Evolutionary conservation across 176 grass and related monocot species (phyloP).

Genomic region (Avena eriantha): DNA sequence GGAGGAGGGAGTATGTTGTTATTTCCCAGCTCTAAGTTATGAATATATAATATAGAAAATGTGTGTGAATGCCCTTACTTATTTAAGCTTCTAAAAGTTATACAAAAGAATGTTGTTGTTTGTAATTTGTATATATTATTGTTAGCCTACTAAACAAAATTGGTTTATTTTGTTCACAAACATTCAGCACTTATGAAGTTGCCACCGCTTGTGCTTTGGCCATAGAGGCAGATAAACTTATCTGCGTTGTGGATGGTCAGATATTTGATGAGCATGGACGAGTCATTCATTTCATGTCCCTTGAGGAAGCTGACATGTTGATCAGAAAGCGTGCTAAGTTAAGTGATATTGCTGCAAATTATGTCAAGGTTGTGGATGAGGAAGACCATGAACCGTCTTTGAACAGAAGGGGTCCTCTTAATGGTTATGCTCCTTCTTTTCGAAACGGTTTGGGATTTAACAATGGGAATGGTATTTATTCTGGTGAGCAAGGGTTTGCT

Average conservation of each 20-base stretch:
- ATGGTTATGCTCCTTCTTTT: slow-evolving; percentile 53
- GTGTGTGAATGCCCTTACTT: slow-evolving; percentile 12
- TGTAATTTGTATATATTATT: slow-evolving; percentile 26
- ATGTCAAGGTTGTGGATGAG: slow-evolving; percentile 69
- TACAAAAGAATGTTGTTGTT: neutral
- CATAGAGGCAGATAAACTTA: slow-evolving; percentile 86
- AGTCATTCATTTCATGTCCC: slow-evolving; percentile 79
- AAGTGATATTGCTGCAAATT: slow-evolving; percentile 89
- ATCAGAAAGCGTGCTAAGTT: slow-evolving; percentile 75
- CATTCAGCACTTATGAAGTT: slow-evolving; percentile 89
- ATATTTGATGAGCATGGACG: slow-evolving; percentile 76
- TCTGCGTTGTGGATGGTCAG: slow-evolving; percentile 81
- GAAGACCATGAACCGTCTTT: slow-evolving; percentile 36
- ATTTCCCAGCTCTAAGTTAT: slow-evolving; percentile 19
- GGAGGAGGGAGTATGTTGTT: neutral
- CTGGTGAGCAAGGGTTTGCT: slow-evolving; percentile 74
- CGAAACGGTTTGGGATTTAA: slow-evolving; percentile 82
- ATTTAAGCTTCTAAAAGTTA: slow-evolving; percentile 22
- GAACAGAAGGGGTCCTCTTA: slow-evolving; percentile 25
- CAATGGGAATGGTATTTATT: slow-evolving; percentile 81
- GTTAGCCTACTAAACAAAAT: slow-evolving; percentile 43
- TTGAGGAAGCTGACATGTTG: slow-evolving; percentile 75
- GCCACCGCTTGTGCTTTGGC: slow-evolving; percentile 86
- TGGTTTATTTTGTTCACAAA: slow-evolving; percentile 41
- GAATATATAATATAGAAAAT: slow-evolving; percentile 15